Evolutionary conservation across 2,329 filamentous ascomycete genomes (phyloP).

Genomic region (Colletotrichum nymphaeae): DNA sequence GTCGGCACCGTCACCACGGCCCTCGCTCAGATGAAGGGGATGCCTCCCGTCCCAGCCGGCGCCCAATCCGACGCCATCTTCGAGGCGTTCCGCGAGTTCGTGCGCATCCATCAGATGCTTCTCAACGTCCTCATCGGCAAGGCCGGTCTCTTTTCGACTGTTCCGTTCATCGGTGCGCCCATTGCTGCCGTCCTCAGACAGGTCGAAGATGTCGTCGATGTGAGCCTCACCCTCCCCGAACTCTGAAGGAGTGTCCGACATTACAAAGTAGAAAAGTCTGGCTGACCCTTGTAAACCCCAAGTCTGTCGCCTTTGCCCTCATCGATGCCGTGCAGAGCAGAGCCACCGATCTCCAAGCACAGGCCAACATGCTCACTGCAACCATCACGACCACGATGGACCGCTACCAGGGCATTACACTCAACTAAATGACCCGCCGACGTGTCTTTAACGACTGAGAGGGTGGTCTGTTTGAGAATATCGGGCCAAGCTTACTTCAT

Average conservation of each 20-base stretch:
- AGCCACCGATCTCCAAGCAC: background rate
- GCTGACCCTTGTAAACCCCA: background rate
- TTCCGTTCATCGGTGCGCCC: conserved; percentile 44
- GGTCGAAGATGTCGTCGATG: conserved; percentile 41
- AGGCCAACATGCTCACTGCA: background rate
- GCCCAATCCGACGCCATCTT: conserved; percentile 37
- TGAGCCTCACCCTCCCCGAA: conserved; percentile 37
- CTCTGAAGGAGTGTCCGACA: too few relatives aligned
- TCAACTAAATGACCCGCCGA: too few relatives aligned
- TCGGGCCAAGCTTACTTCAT: too few relatives aligned
- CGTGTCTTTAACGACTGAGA: too few relatives aligned
- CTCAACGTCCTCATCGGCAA: conserved; percentile 50
- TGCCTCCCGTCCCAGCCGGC: conserved; percentile 22
- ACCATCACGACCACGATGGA: background rate
- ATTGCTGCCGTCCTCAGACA: conserved; percentile 42
- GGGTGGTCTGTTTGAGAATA: too few relatives aligned
- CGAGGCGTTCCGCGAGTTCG: conserved; percentile 45
- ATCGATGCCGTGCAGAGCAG: conserved; percentile 43
- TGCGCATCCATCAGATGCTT: conserved; percentile 44
- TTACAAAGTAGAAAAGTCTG: too few relatives aligned
- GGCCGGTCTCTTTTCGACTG: conserved; percentile 40
- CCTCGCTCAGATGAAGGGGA: conserved; percentile 38
- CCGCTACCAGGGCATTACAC: background rate
- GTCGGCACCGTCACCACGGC: conserved; percentile 37
- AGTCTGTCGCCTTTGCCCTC: conserved; percentile 37